A percentile compares a stretch with the other conserved stretches of the same genome.
Conservation (phyloP, 495 filamentous ascomycete species). For the Barbatosphaeria neglecta region DNA sequence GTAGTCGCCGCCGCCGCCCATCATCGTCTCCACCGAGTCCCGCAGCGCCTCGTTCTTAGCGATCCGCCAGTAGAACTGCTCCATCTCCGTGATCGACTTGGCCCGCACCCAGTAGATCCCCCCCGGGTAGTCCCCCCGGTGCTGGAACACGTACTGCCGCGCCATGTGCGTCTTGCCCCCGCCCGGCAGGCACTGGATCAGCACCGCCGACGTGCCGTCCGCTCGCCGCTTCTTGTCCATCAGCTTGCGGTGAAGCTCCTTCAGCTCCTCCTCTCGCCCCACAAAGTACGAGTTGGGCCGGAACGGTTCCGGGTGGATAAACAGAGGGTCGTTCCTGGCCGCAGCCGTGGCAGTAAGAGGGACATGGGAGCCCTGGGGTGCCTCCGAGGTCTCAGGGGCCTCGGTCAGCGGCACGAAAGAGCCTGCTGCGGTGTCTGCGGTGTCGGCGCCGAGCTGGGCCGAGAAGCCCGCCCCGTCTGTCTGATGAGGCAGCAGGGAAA, state of each 20-base stretch:
- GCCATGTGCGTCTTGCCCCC: slow-evolving; percentile 76
- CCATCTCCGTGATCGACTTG: slow-evolving; percentile 49
- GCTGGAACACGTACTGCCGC: slow-evolving; percentile 64
- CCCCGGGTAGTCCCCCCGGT: slow-evolving; percentile 54
- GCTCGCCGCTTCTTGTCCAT: slow-evolving; percentile 50
- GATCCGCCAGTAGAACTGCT: slow-evolving; percentile 64
- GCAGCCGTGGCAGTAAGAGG: too few species aligned
- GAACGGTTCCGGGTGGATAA: slow-evolving; percentile 64
- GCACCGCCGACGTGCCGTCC: slow-evolving; percentile 53
- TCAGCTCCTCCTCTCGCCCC: slow-evolving; percentile 59
- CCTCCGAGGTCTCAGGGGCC: not conserved
- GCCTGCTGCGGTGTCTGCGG: not conserved
- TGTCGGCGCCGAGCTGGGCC: not conserved
- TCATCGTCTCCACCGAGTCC: slow-evolving; percentile 20
- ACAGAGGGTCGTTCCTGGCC: slow-evolving; percentile 31
- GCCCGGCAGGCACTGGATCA: slow-evolving; percentile 64
- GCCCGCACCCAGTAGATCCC: slow-evolving; percentile 76
- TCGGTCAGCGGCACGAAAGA: not conserved
- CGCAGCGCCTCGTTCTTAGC: slow-evolving; percentile 51
- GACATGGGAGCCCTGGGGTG: too few species aligned
- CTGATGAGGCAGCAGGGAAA: slow-evolving; percentile 1
- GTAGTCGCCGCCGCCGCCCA: not conserved
- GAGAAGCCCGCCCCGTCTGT: too few species aligned
- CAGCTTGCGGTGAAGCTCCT: slow-evolving; percentile 55
- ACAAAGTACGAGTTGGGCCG: slow-evolving; percentile 69